Base-by-base conservation (phyloP, 1,284 basidiomycete genomes). In the Rhodotorula sp. region DNA sequence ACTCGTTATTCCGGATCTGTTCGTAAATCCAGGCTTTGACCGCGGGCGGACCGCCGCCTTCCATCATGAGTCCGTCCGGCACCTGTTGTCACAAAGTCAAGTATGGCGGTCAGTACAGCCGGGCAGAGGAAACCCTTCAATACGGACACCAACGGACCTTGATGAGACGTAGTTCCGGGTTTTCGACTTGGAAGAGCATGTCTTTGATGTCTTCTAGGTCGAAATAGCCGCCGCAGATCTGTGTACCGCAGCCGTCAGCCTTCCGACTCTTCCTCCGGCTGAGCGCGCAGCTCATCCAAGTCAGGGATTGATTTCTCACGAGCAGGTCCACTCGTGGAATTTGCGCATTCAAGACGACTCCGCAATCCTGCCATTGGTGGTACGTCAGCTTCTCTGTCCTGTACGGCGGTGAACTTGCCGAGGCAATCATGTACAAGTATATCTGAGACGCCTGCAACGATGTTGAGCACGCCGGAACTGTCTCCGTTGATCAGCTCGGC, bases 161-260 rank as follows among this genome's bases (percentile, higher is more conserved):
- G 43, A 72, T 31, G n/a, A 72, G n/a, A 8, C 64, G 63, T 43
- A 72, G 23, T 1, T 43, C 10, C 3, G 56, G 47, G 46, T 52
- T 57, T 0, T 26, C 65, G 0, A 63, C 67, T n/a, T 62, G 56
- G 6, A 61, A 64, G 26, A 72, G 57, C 70, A 72, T 66, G 29
- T 72, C 70, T 26, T 62, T 59, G 57, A 72, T 67, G 34, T 72
- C 70, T 5, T 57, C 43, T 23, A 72, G 51, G 8, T 72, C 70
- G 16, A 72, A 72, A 52, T 72, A 72, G 0, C 67, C 70, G 16
- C 66, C 70, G 60, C 70, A 71, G 54, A 71, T 63, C 70, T 71
- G 62, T 0, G 0, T 14, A 23, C 23, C 29, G 47, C 1, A 16
- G 15, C 39, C 39, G 39, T 43, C 10, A 43, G 39, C 39, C 1